Percentiles rank a stretch among this genome's conserved stretches.
These are phyloP conservation scores for Nepenthes gracilis DNA, from an alignment of 148 eudicot species.

Conservation along the genomic window DNA sequence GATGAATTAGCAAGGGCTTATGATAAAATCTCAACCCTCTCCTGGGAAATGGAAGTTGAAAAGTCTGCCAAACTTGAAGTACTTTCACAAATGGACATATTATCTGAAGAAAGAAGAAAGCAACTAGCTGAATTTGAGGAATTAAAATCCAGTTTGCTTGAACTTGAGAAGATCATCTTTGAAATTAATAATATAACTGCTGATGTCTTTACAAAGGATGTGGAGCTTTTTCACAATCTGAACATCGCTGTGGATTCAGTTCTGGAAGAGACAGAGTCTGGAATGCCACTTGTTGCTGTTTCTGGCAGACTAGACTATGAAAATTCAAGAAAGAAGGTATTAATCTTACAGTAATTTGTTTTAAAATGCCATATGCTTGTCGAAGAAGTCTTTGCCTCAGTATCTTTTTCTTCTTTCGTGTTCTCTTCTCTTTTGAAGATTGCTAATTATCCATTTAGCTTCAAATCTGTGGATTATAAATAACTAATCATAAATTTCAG, in stretches of 20 bases:
- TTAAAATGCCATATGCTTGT: not conserved
- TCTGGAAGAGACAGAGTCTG: constrained; percentile 25
- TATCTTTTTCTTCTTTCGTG: not conserved
- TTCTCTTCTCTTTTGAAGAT: no score
- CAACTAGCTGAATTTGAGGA: constrained; percentile 37
- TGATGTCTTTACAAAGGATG: constrained; percentile 42
- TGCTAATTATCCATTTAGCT: no score
- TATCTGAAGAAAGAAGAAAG: constrained; percentile 49
- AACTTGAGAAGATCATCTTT: constrained; percentile 34
- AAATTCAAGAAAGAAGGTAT: constrained; percentile 45
- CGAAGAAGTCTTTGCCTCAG: not conserved
- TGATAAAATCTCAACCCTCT: constrained; percentile 38
- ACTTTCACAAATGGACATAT: constrained; percentile 44
- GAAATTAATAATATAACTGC: constrained; percentile 25
- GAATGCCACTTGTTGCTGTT: constrained; percentile 18
- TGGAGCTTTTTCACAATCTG: constrained; percentile 41
- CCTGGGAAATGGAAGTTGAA: constrained; percentile 53
- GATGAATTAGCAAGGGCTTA: constrained; percentile 58
- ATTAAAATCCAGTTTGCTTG: constrained; percentile 33
- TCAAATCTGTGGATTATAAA: no score
- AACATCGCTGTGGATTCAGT: constrained; percentile 30
- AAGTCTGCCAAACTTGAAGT: constrained; percentile 62
- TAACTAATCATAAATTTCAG: no score
- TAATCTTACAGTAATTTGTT: not conserved
- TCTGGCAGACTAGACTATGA: constrained; percentile 20